A percentile compares a stretch with the other conserved stretches of the same genome.
phyloP scores from a whole-genome alignment of 108 stramenopile species.

The Nitzschia sp. region DNA sequence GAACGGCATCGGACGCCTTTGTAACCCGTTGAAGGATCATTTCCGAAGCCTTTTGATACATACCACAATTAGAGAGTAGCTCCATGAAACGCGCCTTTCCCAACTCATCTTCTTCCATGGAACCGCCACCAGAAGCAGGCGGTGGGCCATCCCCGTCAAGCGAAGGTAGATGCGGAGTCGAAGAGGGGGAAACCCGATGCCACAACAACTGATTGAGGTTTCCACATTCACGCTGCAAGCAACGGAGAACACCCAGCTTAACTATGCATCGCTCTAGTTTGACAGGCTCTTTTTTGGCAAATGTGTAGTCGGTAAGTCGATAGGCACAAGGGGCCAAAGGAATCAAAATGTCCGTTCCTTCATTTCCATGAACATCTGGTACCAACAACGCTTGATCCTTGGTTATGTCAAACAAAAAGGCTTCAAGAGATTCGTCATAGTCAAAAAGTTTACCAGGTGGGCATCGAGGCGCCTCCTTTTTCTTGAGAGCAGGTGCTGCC shows the following conservation, averaged over 20 bases:
- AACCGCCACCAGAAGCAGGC: not conserved
- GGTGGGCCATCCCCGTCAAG: not conserved
- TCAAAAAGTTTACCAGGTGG: constrained; percentile 42
- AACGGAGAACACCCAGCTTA: constrained; percentile 58
- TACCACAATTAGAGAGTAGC: constrained; percentile 58
- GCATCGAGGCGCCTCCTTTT: not conserved
- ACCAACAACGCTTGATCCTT: constrained; percentile 23
- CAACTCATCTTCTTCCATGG: constrained; percentile 64
- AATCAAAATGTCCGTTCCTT: constrained; percentile 38
- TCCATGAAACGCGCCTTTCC: constrained; percentile 65
- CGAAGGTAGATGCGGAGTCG: not conserved
- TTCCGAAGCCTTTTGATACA: constrained; percentile 56
- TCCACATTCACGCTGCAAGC: constrained; percentile 49
- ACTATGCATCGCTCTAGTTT: constrained; percentile 37
- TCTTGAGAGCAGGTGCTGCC: not conserved
- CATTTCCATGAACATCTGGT: constrained; percentile 22
- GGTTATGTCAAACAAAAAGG: constrained; percentile 42
- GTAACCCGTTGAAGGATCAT: constrained; percentile 41
- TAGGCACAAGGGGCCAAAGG: constrained; percentile 66
- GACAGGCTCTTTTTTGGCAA: constrained; percentile 52
- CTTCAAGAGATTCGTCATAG: constrained; percentile 30
- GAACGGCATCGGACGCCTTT: constrained; percentile 17
- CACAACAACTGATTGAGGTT: constrained; percentile 47
- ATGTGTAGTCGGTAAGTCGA: constrained; percentile 61
- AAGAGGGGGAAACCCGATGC: constrained; percentile 27